A percentile compares a stretch with the other conserved stretches of the same genome.
phyloP scores from a whole-genome alignment of 2,329 filamentous ascomycete genomes.

The Scopulariopsis brevicaulis region DNA sequence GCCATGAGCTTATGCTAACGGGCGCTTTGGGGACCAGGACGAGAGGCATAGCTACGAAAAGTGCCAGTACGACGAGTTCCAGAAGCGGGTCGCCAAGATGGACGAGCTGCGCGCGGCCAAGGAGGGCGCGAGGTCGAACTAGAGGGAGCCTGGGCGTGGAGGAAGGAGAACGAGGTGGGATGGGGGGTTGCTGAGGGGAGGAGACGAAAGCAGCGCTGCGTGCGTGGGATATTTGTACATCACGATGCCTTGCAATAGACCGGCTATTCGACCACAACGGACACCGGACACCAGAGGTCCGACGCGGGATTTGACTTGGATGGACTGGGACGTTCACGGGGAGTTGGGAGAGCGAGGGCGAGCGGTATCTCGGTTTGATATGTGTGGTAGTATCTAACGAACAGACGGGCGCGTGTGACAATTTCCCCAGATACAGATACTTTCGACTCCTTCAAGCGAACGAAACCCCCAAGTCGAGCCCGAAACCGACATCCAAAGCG shows the following conservation, averaged over 20 bases:
- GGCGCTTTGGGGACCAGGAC: slow-evolving; percentile 42
- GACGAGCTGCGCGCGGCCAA: slow-evolving; percentile 84
- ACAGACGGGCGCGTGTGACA: background rate
- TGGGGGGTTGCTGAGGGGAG: background rate
- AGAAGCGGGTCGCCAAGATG: slow-evolving; percentile 98
- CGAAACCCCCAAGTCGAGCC: background rate
- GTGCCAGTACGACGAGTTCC: slow-evolving; percentile 98
- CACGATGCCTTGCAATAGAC: background rate
- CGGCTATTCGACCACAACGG: background rate
- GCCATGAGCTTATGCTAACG: background rate
- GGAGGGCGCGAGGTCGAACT: slow-evolving; percentile 79
- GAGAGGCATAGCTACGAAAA: slow-evolving; percentile 98
- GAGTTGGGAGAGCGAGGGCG: background rate
- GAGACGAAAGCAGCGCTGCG: background rate
- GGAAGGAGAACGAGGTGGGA: background rate
- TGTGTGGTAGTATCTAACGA: background rate
- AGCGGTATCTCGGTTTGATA: background rate
- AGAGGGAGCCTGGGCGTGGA: slow-evolving; percentile 10
- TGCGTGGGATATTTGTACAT: background rate
- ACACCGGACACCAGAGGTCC: too few species aligned
- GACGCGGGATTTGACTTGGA: background rate
- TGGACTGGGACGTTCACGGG: background rate
- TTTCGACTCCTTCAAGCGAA: background rate
- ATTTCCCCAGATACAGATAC: background rate
- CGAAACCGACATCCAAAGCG: background rate